phyloP scores from a whole-genome alignment of 352 stramenopile species.

The Phytophthora megakarya region DNA sequence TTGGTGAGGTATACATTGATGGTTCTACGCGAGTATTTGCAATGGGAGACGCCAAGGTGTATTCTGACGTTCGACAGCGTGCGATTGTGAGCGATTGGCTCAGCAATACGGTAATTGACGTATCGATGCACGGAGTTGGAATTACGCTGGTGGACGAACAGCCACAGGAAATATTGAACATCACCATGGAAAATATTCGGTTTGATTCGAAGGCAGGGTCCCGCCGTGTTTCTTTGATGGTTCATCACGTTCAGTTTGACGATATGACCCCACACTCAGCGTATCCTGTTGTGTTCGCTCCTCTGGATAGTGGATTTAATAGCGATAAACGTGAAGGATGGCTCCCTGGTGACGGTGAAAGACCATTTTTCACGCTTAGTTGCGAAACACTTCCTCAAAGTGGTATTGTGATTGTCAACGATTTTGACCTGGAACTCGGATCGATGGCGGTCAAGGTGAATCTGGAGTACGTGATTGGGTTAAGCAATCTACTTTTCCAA shows the following conservation, averaged over 20 bases:
- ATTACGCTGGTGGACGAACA: conserved; percentile 82
- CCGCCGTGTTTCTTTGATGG: conserved; percentile 52
- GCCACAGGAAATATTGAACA: conserved; percentile 82
- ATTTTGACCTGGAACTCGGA: conserved; percentile 74
- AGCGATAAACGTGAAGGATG: conserved; percentile 87
- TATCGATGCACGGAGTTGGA: conserved; percentile 73
- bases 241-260: conserved; percentile 88
- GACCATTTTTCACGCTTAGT: conserved; percentile 69
- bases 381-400: conserved; percentile 68
- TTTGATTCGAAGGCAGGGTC: conserved; percentile 62
- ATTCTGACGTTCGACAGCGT: conserved; percentile 57
- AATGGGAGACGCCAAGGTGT: conserved; percentile 73
- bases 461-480: conserved; percentile 75
- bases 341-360: conserved; percentile 76
- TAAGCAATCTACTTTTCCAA: conserved; percentile 75
- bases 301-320: conserved; percentile 86
- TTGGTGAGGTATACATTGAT: conserved; percentile 89
- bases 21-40: conserved; percentile 78
- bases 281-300: conserved; percentile 80
- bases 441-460: conserved; percentile 82
- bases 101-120: conserved; percentile 73
- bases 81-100: conserved; percentile 74
- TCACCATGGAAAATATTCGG: conserved; percentile 86
- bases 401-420: conserved; percentile 77
- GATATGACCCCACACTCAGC: conserved; percentile 78